Base-by-base conservation (phyloP, 2,329 filamentous ascomycete species). In the Fusarium chlamydosporum region DNA sequence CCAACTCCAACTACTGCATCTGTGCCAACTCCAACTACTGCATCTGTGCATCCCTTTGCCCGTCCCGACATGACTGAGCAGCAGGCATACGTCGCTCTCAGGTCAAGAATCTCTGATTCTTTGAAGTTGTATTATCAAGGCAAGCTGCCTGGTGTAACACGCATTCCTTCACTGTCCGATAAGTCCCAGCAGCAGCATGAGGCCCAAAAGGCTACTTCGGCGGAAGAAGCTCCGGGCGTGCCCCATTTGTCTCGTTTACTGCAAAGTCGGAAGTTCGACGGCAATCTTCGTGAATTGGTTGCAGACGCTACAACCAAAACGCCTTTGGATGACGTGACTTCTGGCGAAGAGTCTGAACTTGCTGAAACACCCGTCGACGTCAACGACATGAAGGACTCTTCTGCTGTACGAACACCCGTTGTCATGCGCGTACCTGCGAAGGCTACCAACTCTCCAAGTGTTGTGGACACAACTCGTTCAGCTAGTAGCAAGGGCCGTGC, bases 211-310 rank as follows among this genome's bases (percentile, higher is more conserved):
- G 43, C 57, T 48, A 56, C 46, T 65, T 62, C n/a, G 40, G 88
- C 89, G 73, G 80, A 84, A 56, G 83, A 83, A 51, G 87, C 88
- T 12, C 77, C 84, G 8, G 84, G 87, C 34, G 87, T 88, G 16
- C 91, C 91, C 15, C 85, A 92, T 78, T 82, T 94, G 20, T 92
- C 91, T 31, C 85, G 85, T 40, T 78, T 92, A 46, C 82, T 93
- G 79, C 83, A 87, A 70, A 84, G 81, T 66, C 86, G 84, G 74
- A 89, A 90, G 34, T 86, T 91, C 71, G 80, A 82, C 62, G 83
- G 88, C 52, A 85, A 92, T 72, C 79, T 92, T 54, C 77, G 82
- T 61, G 83, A 88, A 56, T 76, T 85, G 70, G 88, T 91, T 50
- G 80, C 80, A 53, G 88, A 90, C 70, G 87, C 87, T 26, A 89